Evolutionary conservation across 2,329 filamentous ascomycete species (phyloP), one percentile per base, ranked within the genome.

Genomic region (Diaporthe citri): DNA sequence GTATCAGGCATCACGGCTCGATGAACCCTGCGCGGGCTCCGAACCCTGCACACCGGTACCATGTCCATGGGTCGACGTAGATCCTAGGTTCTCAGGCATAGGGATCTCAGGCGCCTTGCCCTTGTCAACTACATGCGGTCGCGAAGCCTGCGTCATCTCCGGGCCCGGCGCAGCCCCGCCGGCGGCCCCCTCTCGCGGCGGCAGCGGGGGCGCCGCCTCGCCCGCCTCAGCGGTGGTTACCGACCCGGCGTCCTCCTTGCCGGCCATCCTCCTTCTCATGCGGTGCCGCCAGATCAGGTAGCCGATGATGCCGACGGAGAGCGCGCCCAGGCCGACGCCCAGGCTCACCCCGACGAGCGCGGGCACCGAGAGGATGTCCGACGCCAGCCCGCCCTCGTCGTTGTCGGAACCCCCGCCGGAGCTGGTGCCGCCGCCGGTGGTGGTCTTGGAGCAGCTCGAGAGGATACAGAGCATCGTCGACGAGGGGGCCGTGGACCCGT

Each of bases 401-500:
- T 2, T n/a, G 25, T 28, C 60, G 10, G n/a, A 31, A n/a, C 13
- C 31, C 4, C 28, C 43, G 5, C 56, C 59, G 10, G 72, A 41
- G 17, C 51, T 62, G 22, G 57, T 56, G 4, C 64, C 69, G 39
- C 51, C 69, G 52, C 41, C 43, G 10, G 72, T 3, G 12, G 46
- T 55, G 15, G 59, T 69, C 46, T 57, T 13, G 17, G 39, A 71
- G 36, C 75, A 77, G 59, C 52, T 39, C 1, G 59, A 70, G 52
- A 73, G 46, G 73, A 60, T 25, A 64, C 80, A 81, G 36, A 76
- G 76, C 13, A 74, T 22, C 12, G 78, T 79, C 6, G 82, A 78
- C 9, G 74, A 78, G 12, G 82, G 82, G 10, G 80, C 74, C 15
- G 67, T 41, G n/a, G 80, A 80, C 0, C 77, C 79, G 17, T 79